Evolutionary conservation across 345 rosid genomes (phyloP).

Genomic region (Microcos paniculata): DNA sequence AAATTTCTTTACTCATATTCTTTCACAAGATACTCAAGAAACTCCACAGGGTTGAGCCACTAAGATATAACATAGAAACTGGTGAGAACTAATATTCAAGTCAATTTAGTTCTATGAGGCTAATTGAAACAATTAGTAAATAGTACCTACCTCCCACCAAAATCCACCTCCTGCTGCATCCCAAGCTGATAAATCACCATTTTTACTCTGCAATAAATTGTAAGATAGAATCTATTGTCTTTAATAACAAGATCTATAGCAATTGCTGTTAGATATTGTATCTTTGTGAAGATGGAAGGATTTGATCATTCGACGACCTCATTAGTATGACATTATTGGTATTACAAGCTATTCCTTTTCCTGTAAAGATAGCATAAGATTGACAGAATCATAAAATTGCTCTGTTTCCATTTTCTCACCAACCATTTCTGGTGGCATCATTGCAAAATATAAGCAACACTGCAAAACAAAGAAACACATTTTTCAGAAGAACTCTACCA

Average conservation of each 20-base stretch:
- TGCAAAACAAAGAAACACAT: not conserved
- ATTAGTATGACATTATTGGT: no score
- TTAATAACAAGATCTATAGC: no score
- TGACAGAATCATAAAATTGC: constrained; percentile 50
- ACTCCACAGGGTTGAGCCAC: not conserved
- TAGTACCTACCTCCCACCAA: constrained; percentile 48
- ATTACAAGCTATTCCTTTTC: constrained; percentile 18
- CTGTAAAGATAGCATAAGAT: constrained; percentile 49
- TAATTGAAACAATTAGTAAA: not conserved
- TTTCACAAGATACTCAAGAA: no score
- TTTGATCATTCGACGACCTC: no score
- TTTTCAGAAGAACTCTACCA: not conserved
- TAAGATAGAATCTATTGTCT: not conserved
- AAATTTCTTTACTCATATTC: not conserved
- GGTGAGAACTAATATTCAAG: not conserved
- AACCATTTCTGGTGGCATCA: constrained; percentile 47
- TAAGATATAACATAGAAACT: not conserved
- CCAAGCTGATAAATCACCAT: constrained; percentile 62
- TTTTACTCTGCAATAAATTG: constrained; percentile 38
- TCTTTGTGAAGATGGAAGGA: no score
- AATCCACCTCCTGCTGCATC: constrained; percentile 46
- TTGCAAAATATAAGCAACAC: constrained; percentile 39
- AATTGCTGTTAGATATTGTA: no score
- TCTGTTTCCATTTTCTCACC: constrained; percentile 48
- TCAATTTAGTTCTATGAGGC: no score